Conservation (phyloP, 1,139 yeast species). For the Pichia kudriavzevii region DNA sequence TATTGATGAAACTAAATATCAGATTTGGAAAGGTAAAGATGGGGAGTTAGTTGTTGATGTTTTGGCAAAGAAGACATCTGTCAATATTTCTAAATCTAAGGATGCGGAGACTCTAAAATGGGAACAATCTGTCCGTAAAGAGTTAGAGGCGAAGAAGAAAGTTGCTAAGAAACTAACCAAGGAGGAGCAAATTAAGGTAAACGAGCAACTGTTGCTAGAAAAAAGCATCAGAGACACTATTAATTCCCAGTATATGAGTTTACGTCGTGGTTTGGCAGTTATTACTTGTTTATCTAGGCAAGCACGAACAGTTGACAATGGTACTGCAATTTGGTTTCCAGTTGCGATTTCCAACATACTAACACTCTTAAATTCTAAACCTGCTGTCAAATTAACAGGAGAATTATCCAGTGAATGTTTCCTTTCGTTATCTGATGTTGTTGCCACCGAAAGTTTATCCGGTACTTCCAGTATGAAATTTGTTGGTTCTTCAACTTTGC, state of each 20-base stretch:
- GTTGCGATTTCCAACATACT: slow-evolving; percentile 45
- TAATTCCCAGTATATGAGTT: slow-evolving; percentile 30
- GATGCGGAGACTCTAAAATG: slow-evolving; percentile 84
- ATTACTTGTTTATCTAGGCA: slow-evolving; percentile 45
- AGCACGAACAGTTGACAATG: slow-evolving; percentile 55
- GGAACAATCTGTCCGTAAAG: slow-evolving; percentile 80
- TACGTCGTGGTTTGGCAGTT: slow-evolving; percentile 45
- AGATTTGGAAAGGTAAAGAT: slow-evolving; percentile 61
- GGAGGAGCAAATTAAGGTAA: slow-evolving; percentile 62
- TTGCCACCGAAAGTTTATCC: slow-evolving; percentile 17
- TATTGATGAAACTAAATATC: slow-evolving; percentile 38
- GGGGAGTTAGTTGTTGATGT: slow-evolving; percentile 68
- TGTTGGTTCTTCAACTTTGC: slow-evolving; percentile 58
- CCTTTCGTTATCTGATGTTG: slow-evolving; percentile 26
- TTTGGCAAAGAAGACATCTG: slow-evolving; percentile 50
- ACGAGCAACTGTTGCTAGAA: slow-evolving; percentile 59
- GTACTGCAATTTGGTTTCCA: slow-evolving; percentile 68
- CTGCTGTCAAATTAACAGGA: slow-evolving; percentile 37
- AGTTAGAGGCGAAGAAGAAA: slow-evolving; percentile 45
- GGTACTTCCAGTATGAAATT: slow-evolving; percentile 22
- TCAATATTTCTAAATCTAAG: slow-evolving; percentile 29
- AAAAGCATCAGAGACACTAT: slow-evolving; percentile 44
- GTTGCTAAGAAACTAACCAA: slow-evolving; percentile 52
- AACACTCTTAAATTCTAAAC: slow-evolving; percentile 32
- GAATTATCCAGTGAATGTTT: slow-evolving; percentile 27